phyloP scores from a whole-genome alignment of 2,329 filamentous ascomycete genomes.

The Stemphylium vesicarium region DNA sequence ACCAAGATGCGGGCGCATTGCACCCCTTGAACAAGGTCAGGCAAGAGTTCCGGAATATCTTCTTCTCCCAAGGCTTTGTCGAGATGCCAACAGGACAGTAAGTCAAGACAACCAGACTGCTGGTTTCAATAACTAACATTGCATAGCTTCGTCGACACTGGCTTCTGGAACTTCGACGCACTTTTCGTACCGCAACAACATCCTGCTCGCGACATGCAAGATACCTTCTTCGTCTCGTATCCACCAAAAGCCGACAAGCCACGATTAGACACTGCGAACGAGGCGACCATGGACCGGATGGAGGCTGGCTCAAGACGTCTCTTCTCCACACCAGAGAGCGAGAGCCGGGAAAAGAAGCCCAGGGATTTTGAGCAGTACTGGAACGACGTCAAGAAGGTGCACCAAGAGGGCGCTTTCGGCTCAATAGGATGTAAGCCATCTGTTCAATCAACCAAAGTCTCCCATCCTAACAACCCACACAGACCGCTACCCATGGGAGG shows the following conservation, averaged over 20 bases:
- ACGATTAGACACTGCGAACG: conserved; percentile 60
- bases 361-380: conserved; percentile 84
- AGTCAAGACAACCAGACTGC: conserved; percentile 9
- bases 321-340: conserved; percentile 60
- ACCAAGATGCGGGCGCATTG: conserved; percentile 59
- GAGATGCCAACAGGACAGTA: conserved; percentile 93
- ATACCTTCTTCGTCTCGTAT: conserved; percentile 98
- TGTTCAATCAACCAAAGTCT: not conserved
- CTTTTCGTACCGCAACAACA: conserved; percentile 98
- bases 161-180: conserved; percentile 99
- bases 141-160: conserved; percentile 81
- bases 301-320: conserved; percentile 59
- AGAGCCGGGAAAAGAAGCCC: conserved; percentile 57
- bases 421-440: conserved; percentile 73
- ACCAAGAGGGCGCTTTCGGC: conserved; percentile 89
- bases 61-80: conserved; percentile 98
- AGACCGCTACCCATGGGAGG: conserved; percentile 89
- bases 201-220: conserved; percentile 94
- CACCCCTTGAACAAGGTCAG: conserved; percentile 86
- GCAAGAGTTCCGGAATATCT: conserved; percentile 94
- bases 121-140: conserved; percentile 10
- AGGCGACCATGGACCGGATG: conserved; percentile 57
- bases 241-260: conserved; percentile 75
- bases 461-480: not conserved
- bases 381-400: conserved; percentile 84